Evolutionary conservation across 2,329 filamentous ascomycete genomes (phyloP), one percentile per base, ranked within the genome.

Genomic region (Colletotrichum lini): DNA sequence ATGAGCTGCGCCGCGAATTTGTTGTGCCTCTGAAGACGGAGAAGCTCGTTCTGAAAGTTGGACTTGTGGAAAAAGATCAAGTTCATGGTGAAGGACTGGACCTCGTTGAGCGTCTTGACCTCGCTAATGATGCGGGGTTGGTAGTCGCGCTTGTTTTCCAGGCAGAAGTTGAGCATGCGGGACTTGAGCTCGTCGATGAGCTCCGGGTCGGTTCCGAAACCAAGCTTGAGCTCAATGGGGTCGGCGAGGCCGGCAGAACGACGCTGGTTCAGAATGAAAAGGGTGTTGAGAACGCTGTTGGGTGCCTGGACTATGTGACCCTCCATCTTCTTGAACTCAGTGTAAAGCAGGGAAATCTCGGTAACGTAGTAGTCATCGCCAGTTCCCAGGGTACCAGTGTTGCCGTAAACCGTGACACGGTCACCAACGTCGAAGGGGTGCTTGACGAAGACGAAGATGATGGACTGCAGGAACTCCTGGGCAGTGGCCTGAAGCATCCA

Each of bases 301-400:
- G 96, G 96, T 0, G 96, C 96, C 81, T 98, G 96, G 0, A 98
- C 96, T 30, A 98, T 92, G 77, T 98, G 95, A 2, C 96, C 96
- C 81, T 98, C 93, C 93, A 98, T 96, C 86, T 98, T 98, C 87
- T 98, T 98, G 85, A 98, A 98, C 78, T 98, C 96, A 16, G 96
- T 98, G 80, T 96, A 98, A 18, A 98, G 87, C 1, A 98, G 87
- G 1, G 94, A 93, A 66, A 98, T 97, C 78, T 98, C 94, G 65
- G 97, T 97, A 65, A 98, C 95, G 75, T 97, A 98, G 82, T 98
- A 98, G 77, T 98, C 96, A 76, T 98, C 96, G 56, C 95, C 95
- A 45, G 88, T 89, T 78, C 94, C 87, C 18, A 87, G 80, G n/a
- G 91, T 88, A 72, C 96, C 96, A 0, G 94, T 94, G 76, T 95